phyloP scores from a whole-genome alignment of 345 rosid species.

The Mercurialis annua region DNA sequence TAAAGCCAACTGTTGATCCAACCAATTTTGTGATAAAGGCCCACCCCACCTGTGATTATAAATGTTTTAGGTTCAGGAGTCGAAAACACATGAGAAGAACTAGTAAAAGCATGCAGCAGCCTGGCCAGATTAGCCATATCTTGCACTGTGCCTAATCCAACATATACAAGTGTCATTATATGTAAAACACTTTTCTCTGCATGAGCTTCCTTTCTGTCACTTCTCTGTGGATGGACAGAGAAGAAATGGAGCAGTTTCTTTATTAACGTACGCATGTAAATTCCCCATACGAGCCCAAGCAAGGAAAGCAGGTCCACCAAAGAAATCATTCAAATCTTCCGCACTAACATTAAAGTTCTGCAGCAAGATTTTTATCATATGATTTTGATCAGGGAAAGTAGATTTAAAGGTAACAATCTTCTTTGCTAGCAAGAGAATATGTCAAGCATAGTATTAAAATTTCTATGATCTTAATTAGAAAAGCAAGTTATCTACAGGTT shows the following conservation, averaged over 20 bases:
- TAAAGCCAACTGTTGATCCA: conserved; percentile 66
- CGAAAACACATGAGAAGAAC: neutral
- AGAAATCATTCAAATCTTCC: conserved; percentile 72
- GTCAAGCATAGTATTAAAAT: neutral
- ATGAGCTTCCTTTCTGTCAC: neutral
- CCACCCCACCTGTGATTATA: conserved; percentile 85
- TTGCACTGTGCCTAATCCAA: conserved; percentile 1
- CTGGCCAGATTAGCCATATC: neutral
- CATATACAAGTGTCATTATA: neutral
- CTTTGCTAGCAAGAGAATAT: neutral
- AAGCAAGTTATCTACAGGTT: neutral
- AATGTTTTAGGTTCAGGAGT: conserved; percentile 1
- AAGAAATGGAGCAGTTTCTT: neutral
- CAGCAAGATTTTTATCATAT: conserved; percentile 19
- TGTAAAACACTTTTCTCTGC: neutral
- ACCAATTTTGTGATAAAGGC: conserved; percentile 78
- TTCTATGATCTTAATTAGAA: neutral
- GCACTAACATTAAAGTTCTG: conserved; percentile 69
- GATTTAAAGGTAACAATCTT: too few relatives aligned
- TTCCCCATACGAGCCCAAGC: conserved; percentile 99
- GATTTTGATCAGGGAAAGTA: neutral
- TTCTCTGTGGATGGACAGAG: conserved; percentile 6
- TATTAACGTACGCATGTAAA: conserved; percentile 63
- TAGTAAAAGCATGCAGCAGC: neutral
- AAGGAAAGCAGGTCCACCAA: conserved; percentile 97